Conservation (phyloP, 768 basidiomycete species). For the Imleria badia region DNA sequence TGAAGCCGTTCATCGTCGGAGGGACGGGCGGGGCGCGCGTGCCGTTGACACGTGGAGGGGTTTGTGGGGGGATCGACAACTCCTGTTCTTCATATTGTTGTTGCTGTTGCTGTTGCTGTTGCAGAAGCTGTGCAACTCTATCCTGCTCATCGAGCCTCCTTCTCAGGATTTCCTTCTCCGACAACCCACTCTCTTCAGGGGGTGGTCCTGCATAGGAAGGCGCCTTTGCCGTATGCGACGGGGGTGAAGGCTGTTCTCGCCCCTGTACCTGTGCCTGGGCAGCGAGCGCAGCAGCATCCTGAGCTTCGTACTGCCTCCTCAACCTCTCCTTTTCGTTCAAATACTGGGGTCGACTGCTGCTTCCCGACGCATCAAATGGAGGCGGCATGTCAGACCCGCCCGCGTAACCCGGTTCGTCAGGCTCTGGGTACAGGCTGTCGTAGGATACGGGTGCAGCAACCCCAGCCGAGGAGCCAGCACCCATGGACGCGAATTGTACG, state of each 20-base stretch:
- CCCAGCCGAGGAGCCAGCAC: conserved; percentile 14
- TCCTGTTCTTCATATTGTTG: conserved; percentile 10
- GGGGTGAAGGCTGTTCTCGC: conserved; percentile 14
- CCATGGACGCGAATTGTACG: conserved; percentile 24
- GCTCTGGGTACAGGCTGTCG: conserved; percentile 57
- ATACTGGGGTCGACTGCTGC: conserved; percentile 38
- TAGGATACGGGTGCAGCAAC: conserved; percentile 54
- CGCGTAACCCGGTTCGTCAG: conserved; percentile 24
- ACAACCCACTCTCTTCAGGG: conserved; percentile 27
- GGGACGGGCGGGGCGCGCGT: conserved; percentile 33
- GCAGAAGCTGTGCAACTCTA: conserved; percentile 31
- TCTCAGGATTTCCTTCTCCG: conserved; percentile 60
- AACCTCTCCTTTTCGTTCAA: conserved; percentile 68
- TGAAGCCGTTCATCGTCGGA: conserved; percentile 23
- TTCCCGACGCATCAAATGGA: conserved; percentile 46
- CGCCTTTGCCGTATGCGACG: conserved; percentile 16
- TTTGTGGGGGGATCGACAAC: conserved; percentile 13
- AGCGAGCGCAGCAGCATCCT: conserved; percentile 55
- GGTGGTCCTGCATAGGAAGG: conserved; percentile 25
- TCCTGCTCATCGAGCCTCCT: conserved; percentile 60
- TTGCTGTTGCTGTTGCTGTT: conserved; percentile 17
- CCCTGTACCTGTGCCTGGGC: conserved; percentile 18
- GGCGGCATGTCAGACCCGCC: conserved; percentile 46
- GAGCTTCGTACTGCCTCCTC: conserved; percentile 61
- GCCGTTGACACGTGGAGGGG: conserved; percentile 29